Evolutionary conservation across 1,284 basidiomycete species (phyloP), one percentile per base, ranked within the genome.

Genomic region (Uromyces viciae-fabae): DNA sequence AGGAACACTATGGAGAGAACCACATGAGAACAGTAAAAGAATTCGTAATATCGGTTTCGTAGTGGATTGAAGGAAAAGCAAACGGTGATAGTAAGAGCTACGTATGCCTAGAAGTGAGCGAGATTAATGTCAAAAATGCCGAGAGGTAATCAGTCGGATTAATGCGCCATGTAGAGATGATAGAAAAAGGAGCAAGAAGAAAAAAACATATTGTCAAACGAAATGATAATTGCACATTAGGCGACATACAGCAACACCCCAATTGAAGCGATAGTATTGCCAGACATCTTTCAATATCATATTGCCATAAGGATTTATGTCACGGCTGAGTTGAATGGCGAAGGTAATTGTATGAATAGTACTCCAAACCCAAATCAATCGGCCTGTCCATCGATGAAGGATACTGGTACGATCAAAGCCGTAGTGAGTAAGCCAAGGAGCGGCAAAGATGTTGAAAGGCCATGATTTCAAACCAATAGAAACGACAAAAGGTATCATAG

Each of bases 381-480:
- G 88, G 2, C 91, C 94, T 4, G 89, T 88, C 89, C 91, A 92
- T 58, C 90, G 89, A 86, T 93, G 93, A 15, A 93, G 87, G 85
- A 90, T 89, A 3, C 89, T 87, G 31, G 94, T 89, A 84, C 93
- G 92, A 87, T 95, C 93, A 83, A 92, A 91, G 83, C 91, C 90
- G 43, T 93, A 86, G 75, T 92, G 90, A 33, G 90, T 89, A 81
- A 92, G 88, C 82, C 90, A 89, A 0, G 90, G 89, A 33, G 91
- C 87, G n/a, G 93, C 90, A 83, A 94, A 90, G 62, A 94, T 84
- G 71, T 93, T 93, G 84, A 94, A 91, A 0, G 94, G 94, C 15
- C 92, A 91, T 3, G 92, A 89, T 85, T 94, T 94, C 85, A 94
- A 89, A 2, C 91, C 93, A 81, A 94, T 89, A 14, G 94, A 88